Evolutionary conservation across 441 rosid species (phyloP).

Genomic region (Gossypium schwendimanii): DNA sequence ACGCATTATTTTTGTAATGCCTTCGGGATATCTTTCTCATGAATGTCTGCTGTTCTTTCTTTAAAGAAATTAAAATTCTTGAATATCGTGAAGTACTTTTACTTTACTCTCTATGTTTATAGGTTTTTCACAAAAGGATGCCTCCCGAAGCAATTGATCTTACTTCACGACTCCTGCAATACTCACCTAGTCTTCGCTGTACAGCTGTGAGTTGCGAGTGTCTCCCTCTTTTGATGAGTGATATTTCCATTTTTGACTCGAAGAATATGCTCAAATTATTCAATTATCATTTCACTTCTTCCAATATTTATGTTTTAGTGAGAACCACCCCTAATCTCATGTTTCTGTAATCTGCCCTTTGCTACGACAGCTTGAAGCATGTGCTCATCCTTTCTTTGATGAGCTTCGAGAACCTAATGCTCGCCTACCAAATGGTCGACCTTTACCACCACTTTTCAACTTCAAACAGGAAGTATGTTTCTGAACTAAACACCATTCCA

Average conservation of each 20-base stretch:
- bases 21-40: slow-evolving; percentile 5
- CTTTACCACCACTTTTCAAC: slow-evolving; percentile 61
- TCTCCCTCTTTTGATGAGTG: not conserved
- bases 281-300: not conserved
- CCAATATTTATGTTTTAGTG: too few relatives aligned
- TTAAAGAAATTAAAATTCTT: not conserved
- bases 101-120: not conserved
- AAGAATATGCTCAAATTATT: not conserved
- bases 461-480: slow-evolving; percentile 65
- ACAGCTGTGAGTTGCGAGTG: slow-evolving; percentile 58
- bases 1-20: not conserved
- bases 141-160: slow-evolving; percentile 84
- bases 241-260: not conserved
- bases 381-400: slow-evolving; percentile 68
- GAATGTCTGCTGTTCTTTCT: not conserved
- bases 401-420: slow-evolving; percentile 63
- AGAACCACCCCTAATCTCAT: too few relatives aligned
- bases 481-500: not conserved
- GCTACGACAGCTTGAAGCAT: slow-evolving; percentile 54
- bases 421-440: slow-evolving; percentile 55
- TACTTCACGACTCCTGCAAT: slow-evolving; percentile 66
- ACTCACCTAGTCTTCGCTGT: slow-evolving; percentile 79
- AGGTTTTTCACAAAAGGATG: slow-evolving; percentile 76
- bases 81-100: not conserved
- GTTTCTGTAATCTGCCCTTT: not conserved